Evolutionary conservation across 768 basidiomycete genomes (phyloP).

Genomic region (Neoboletus brunneissimus): DNA sequence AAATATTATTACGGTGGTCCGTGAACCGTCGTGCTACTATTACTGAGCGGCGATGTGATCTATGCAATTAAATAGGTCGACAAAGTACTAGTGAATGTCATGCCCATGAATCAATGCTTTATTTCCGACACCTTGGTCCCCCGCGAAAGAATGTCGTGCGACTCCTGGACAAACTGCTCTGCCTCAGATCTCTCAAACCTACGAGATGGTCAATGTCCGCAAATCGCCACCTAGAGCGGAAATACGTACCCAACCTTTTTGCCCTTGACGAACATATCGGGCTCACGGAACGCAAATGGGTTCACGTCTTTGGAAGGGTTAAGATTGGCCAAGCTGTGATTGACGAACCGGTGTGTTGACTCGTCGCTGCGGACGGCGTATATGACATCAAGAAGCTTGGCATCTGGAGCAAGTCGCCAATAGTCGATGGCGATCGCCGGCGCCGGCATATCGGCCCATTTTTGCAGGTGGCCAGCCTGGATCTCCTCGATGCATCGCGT

Average conservation of each 20-base stretch:
- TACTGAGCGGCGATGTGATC: constrained; percentile 23
- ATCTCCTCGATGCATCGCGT: constrained; percentile 83
- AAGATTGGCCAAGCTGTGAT: constrained; percentile 92
- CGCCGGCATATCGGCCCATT: constrained; percentile 74
- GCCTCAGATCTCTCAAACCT: constrained; percentile 72
- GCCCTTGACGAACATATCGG: constrained; percentile 83
- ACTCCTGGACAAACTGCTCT: constrained; percentile 60
- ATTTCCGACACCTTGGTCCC: constrained; percentile 22
- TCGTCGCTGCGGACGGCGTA: constrained; percentile 94
- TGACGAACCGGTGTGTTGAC: constrained; percentile 90
- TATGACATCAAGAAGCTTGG: constrained; percentile 83
- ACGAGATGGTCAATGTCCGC: constrained; percentile 18
- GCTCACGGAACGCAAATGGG: constrained; percentile 86
- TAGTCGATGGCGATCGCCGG: constrained; percentile 94
- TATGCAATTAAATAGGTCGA: constrained; percentile 11
- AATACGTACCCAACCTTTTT: constrained; percentile 61
- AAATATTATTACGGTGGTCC: not conserved
- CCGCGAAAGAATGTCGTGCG: constrained; percentile 51
- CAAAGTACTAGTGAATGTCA: constrained; percentile 4
- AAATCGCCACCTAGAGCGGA: not conserved
- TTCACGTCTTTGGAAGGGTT: constrained; percentile 76
- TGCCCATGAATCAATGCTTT: constrained; percentile 22
- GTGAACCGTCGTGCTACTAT: not conserved
- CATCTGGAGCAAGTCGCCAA: constrained; percentile 74
- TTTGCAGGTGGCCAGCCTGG: constrained; percentile 75